phyloP scores from a whole-genome alignment of 805 yeast genomes.

The Saccharomycopsis amapae region DNA sequence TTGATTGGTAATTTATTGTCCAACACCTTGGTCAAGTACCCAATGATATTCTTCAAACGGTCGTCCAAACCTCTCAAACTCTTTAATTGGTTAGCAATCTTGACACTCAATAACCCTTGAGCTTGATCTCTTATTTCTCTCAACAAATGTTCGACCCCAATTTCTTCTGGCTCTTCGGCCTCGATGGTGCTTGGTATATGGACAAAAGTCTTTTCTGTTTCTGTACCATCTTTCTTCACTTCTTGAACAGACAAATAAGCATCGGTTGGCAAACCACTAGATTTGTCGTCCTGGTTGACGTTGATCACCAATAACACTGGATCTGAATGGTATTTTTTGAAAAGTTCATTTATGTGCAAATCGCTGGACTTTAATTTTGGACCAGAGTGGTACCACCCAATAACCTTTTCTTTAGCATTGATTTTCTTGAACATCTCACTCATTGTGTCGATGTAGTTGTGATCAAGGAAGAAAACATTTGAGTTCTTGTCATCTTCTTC shows the following conservation, averaged over 20 bases:
- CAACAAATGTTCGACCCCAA: constrained; percentile 93
- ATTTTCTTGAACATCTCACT: constrained; percentile 96
- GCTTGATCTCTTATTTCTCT: constrained; percentile 96
- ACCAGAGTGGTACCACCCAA: constrained; percentile 99
- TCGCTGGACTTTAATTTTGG: constrained; percentile 87
- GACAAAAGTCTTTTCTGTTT: constrained; percentile 85
- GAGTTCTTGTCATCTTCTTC: constrained; percentile 93
- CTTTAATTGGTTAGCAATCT: constrained; percentile 82
- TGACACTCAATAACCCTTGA: constrained; percentile 82
- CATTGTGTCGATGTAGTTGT: constrained; percentile 93
- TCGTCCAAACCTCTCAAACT: constrained; percentile 81
- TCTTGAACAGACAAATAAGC: constrained; percentile 93
- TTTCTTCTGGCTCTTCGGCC: constrained; percentile 99
- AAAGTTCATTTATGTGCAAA: constrained; percentile 81
- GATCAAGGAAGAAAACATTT: constrained; percentile 94
- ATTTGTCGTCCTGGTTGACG: constrained; percentile 63
- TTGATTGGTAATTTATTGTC: constrained; percentile 73
- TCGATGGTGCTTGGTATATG: constrained; percentile 89
- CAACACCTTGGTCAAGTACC: constrained; percentile 69
- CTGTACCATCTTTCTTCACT: constrained; percentile 90
- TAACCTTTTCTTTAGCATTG: constrained; percentile 90
- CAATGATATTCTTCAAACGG: constrained; percentile 69
- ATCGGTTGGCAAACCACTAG: constrained; percentile 90
- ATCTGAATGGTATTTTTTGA: constrained; percentile 71
- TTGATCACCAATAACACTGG: constrained; percentile 88